A percentile compares a stretch with the other conserved stretches of the same genome.
Evolutionary conservation across 257 asterid genomes (phyloP).

Genomic region (Cinchona pubescens): DNA sequence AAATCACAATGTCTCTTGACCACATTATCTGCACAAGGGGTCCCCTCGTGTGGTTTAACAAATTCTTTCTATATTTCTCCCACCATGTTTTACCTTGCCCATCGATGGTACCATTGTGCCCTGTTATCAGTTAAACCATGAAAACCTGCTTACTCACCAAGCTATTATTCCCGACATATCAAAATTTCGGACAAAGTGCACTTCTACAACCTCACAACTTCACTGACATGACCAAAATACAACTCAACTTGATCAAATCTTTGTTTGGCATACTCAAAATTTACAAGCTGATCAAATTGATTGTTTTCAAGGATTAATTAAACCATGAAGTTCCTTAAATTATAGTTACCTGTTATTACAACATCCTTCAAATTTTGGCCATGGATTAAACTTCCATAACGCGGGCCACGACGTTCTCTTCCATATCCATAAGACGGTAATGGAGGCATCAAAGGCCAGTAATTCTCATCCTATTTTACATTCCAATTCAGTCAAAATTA

Average conservation of each 20-base stretch:
- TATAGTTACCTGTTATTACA: slow-evolving; percentile 66
- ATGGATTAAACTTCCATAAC: slow-evolving; percentile 91
- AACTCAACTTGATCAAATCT: too few species aligned
- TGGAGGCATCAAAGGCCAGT: slow-evolving; percentile 94
- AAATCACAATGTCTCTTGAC: slow-evolving; percentile 77
- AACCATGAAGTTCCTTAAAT: too few species aligned
- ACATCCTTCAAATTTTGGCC: slow-evolving; percentile 88
- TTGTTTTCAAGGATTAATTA: too few species aligned
- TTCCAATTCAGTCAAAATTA: slow-evolving; percentile 13
- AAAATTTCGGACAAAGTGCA: not conserved
- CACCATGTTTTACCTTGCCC: slow-evolving; percentile 96
- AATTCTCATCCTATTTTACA: slow-evolving; percentile 64
- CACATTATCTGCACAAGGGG: slow-evolving; percentile 95
- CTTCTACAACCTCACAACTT: too few species aligned
- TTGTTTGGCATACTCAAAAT: too few species aligned
- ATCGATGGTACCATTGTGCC: slow-evolving; percentile 81
- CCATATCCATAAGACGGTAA: slow-evolving; percentile 93
- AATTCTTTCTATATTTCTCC: slow-evolving; percentile 60
- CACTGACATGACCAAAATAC: too few species aligned
- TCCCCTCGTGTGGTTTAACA: slow-evolving; percentile 76
- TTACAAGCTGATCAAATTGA: too few species aligned
- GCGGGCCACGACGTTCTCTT: slow-evolving; percentile 78
- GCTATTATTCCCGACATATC: not conserved
- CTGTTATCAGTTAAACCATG: slow-evolving; percentile 43
- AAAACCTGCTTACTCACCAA: slow-evolving; percentile 9